Evolutionary conservation across 495 filamentous ascomycete species (phyloP).

Genomic region (Pyrenula aspistea): DNA sequence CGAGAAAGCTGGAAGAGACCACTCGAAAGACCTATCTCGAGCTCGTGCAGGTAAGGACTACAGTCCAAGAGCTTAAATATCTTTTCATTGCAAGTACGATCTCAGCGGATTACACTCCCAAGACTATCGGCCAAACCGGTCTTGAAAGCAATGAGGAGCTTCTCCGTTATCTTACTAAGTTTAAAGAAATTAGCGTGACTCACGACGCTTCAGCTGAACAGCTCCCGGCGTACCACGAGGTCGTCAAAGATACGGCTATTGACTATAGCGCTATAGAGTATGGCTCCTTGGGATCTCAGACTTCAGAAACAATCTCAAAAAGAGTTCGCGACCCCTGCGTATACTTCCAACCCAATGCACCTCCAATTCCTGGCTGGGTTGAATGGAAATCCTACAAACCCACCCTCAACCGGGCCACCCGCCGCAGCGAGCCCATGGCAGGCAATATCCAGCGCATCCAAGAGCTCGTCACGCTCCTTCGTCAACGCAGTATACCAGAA

Average conservation of each 20-base stretch:
- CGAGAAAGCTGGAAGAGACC: constrained; percentile 1
- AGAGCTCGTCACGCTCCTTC: constrained; percentile 6
- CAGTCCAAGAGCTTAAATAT: background rate
- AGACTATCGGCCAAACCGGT: background rate
- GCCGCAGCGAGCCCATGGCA: background rate
- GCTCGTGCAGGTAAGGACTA: background rate
- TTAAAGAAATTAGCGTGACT: constrained; percentile 2
- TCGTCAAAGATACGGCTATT: background rate
- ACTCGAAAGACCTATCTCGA: background rate
- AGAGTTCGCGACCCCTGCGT: background rate
- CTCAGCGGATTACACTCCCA: background rate
- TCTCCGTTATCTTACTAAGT: background rate
- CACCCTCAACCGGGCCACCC: background rate
- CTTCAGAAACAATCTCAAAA: background rate
- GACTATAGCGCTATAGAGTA: background rate
- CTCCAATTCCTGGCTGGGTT: constrained; percentile 2
- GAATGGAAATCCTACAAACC: constrained; percentile 8
- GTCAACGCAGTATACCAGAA: background rate
- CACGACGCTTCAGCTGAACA: background rate
- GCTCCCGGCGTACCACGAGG: background rate
- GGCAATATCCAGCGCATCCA: constrained; percentile 2
- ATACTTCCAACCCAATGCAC: background rate
- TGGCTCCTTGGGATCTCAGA: background rate
- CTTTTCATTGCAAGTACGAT: background rate
- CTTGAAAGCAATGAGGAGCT: background rate